Evolutionary conservation across 1,139 yeast species (phyloP), one percentile per base, ranked within the genome.

Genomic region (Tardiomyces digboiensis): DNA sequence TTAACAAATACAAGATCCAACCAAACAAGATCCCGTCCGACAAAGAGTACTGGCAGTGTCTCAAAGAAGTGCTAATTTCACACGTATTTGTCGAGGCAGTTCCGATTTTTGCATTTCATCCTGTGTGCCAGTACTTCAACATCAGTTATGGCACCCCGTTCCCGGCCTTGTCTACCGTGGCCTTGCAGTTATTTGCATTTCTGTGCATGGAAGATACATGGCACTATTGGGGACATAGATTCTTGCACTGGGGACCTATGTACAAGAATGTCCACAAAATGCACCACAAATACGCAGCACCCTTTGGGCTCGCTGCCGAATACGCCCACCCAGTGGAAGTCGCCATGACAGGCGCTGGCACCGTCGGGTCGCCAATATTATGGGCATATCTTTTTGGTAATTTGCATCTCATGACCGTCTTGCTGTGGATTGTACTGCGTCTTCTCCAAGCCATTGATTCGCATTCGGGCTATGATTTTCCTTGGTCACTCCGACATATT

Each of bases 251-350:
- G 59, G 95, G 95, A 44, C 74, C 78, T 53, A 80, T 89, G 60
- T 89, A 89, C 75, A 86, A 84, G 68, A 76, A 81, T 63, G 85
- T 89, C 56, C 97, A 89, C 71, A 89, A 89, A 70, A 93, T 86
- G 69, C 97, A 89, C 67, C 97, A 89, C 67, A 80, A 89, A 64
- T 89, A 88, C 62, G 95, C 97, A 21, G 97, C 97, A 37, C 97
- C 97, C 23, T 89, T 89, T 62, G 97, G 97, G 19, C 71, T 89
- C 50, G 82, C 97, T 44, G 97, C 97, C 21, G 97, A 89, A 66
- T 89, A 89, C 62, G 97, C 97, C 6, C 97, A 89, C 60, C 97
- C 97, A 2, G 72, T 82, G 29, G 97, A 89, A 68, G 95, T 91
- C 21, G 79, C 88, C 71, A 75, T 88, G 42, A 72, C 91, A 47